phyloP scores from a whole-genome alignment of 2,329 filamentous ascomycete species.

The Drechslerella dactyloides region DNA sequence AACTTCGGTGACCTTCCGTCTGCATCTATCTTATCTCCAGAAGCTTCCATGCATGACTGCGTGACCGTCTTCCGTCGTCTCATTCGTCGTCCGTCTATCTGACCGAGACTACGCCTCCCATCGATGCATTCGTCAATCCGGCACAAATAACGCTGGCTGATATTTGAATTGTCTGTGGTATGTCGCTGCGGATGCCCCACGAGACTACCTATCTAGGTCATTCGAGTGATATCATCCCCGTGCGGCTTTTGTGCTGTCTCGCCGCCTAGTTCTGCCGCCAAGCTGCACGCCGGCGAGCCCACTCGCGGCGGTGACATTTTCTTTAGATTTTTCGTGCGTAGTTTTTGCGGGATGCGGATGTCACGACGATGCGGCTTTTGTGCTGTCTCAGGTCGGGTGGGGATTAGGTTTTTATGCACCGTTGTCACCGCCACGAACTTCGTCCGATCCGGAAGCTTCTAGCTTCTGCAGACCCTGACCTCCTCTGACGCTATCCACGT shows the following conservation, averaged over 20 bases:
- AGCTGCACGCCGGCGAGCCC: neutral
- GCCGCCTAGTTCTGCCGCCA: slow-evolving; percentile 1
- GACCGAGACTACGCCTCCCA: no score
- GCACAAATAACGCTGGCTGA: no score
- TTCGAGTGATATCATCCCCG: neutral
- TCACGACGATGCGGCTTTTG: slow-evolving; percentile 24
- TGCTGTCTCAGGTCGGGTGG: slow-evolving; percentile 18
- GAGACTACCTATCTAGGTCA: neutral
- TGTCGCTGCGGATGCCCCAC: no score
- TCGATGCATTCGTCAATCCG: no score
- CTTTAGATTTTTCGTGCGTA: no score
- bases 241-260: slow-evolving; percentile 37
- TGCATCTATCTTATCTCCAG: no score
- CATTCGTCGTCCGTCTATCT: no score
- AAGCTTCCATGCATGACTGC: no score
- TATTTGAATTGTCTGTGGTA: no score
- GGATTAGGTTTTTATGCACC: neutral
- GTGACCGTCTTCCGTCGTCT: no score
- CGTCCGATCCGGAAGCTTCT: neutral
- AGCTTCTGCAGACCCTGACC: neutral
- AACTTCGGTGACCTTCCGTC: no score
- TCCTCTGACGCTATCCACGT: neutral
- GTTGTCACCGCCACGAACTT: no score
- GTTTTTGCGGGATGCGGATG: neutral
- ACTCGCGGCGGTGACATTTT: neutral